Evolutionary conservation across 768 basidiomycete species (phyloP).

Genomic region (Termitomyces eurrhizus): DNA sequence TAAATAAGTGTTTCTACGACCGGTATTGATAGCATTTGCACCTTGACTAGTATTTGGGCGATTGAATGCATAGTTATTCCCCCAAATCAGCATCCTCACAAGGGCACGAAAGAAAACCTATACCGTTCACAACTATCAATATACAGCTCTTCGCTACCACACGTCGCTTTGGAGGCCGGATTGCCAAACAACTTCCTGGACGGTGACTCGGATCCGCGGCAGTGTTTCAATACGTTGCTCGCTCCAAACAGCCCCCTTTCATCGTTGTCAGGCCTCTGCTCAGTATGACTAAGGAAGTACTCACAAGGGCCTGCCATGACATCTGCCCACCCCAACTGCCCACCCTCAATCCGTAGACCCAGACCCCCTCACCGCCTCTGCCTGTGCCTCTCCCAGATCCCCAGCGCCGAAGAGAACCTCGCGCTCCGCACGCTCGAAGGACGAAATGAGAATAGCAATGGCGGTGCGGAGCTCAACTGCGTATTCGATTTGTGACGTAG

Average conservation of each 20-base stretch:
- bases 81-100: no score
- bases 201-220: slow-evolving; percentile 64
- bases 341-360: slow-evolving; percentile 59
- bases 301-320: no score
- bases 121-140: no score
- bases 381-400: slow-evolving; percentile 35
- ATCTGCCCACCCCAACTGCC: slow-evolving; percentile 53
- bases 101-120: no score
- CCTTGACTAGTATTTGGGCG: no score
- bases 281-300: no score
- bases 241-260: slow-evolving; percentile 68
- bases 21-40: no score
- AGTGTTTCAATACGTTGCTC: slow-evolving; percentile 57
- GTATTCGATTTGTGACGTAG: slow-evolving; percentile 51
- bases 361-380: slow-evolving; percentile 31
- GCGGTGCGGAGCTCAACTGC: slow-evolving; percentile 51
- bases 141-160: slow-evolving; percentile 64
- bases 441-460: slow-evolving; percentile 44
- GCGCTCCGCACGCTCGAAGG: slow-evolving; percentile 54
- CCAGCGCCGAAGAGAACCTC: slow-evolving; percentile 39
- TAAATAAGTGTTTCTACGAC: no score
- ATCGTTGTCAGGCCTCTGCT: no score
- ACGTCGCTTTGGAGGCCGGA: slow-evolving; percentile 62
- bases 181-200: slow-evolving; percentile 50
- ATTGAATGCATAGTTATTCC: background rate